Conservation (phyloP, 2,329 filamentous ascomycete species). For the Rugonectria rugulosa region DNA sequence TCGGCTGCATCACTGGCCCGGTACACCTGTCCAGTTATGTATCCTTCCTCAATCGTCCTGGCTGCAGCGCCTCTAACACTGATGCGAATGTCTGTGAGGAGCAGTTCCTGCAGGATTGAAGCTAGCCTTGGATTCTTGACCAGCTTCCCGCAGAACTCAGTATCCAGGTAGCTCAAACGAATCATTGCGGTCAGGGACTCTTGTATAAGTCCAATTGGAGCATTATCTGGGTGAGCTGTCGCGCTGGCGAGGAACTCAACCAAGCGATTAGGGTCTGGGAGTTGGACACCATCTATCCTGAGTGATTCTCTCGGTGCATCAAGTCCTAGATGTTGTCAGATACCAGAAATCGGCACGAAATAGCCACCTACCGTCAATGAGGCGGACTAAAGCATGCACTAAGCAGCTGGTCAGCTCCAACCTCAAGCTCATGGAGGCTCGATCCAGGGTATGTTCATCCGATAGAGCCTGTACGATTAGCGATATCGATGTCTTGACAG, state of each 20-base stretch:
- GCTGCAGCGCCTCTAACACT: constrained; percentile 40
- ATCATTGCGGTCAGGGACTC: constrained; percentile 40
- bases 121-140: constrained; percentile 32
- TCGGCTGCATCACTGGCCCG: background rate
- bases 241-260: constrained; percentile 41
- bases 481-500: constrained; percentile 55
- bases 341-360: constrained; percentile 10
- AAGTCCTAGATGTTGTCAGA: too few species aligned
- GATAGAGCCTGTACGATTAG: constrained; percentile 69
- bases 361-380: constrained; percentile 37
- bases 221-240: constrained; percentile 30
- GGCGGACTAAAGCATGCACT: constrained; percentile 39
- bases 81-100: constrained; percentile 40
- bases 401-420: constrained; percentile 40
- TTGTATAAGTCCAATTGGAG: constrained; percentile 36
- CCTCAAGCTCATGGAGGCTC: constrained; percentile 33
- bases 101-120: constrained; percentile 32
- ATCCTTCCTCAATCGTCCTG: constrained; percentile 44
- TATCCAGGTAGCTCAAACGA: constrained; percentile 38
- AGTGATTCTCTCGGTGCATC: constrained; percentile 19
- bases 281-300: constrained; percentile 11
- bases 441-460: constrained; percentile 60
- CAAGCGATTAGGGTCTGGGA: constrained; percentile 33
- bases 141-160: constrained; percentile 41
- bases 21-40: constrained; percentile 12